Evolutionary conservation across 257 asterid genomes (phyloP).

Genomic region (Fraxinus anomala): DNA sequence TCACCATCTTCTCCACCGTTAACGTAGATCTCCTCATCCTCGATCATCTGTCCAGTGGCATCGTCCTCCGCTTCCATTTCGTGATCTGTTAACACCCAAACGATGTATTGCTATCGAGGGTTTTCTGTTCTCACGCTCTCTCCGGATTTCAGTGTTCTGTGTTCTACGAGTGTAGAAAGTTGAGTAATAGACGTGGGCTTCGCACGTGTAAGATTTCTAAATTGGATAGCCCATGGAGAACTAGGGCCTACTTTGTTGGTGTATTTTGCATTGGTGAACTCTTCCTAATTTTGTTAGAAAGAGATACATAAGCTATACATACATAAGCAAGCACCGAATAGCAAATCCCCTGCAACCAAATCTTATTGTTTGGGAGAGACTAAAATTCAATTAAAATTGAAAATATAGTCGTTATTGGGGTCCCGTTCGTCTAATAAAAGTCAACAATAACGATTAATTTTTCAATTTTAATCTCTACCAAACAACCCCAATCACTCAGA

Average conservation of each 20-base stretch:
- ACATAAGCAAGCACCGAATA: not conserved
- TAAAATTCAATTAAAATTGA: no score
- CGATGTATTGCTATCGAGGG: slow-evolving; percentile 40
- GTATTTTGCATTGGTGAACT: not conserved
- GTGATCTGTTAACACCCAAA: not conserved
- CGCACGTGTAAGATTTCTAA: slow-evolving; percentile 10
- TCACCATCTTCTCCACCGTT: slow-evolving; percentile 58
- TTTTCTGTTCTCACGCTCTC: slow-evolving; percentile 26
- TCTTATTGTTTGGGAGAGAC: no score
- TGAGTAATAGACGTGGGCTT: slow-evolving; percentile 2
- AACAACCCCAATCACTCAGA: no score
- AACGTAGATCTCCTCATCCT: slow-evolving; percentile 61
- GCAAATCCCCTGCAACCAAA: not conserved
- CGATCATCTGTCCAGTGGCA: slow-evolving; percentile 44
- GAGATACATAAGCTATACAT: not conserved
- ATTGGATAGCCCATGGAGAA: not conserved
- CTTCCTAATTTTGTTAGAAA: no score
- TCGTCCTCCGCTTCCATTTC: slow-evolving; percentile 76
- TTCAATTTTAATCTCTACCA: no score
- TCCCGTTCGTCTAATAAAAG: no score
- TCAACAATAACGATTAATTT: no score
- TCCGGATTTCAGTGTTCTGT: not conserved
- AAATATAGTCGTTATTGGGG: no score
- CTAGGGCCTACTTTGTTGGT: not conserved
- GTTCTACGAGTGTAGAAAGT: not conserved